phyloP scores from a whole-genome alignment of 2,329 filamentous ascomycete species.

The Cryoendolithus antarcticus region DNA sequence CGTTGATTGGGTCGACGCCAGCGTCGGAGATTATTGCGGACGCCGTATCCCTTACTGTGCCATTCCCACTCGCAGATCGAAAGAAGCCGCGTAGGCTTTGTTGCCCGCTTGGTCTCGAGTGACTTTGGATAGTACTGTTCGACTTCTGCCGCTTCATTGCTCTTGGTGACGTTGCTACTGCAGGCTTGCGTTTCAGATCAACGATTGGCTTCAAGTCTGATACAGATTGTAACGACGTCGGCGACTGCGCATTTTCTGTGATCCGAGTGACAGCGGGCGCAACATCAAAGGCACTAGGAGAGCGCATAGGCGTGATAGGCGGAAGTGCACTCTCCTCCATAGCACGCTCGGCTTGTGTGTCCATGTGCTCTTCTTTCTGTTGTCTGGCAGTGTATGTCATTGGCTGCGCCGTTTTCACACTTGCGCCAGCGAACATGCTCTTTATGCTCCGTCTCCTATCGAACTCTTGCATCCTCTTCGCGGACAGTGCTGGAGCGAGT shows the following conservation, averaged over 20 bases:
- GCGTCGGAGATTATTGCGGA: neutral
- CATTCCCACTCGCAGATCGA: slow-evolving; percentile 40
- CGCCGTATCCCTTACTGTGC: neutral
- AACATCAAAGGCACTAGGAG: no score
- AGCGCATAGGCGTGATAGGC: no score
- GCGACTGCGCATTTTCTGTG: no score
- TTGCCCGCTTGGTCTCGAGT: slow-evolving; percentile 34
- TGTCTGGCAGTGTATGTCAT: no score
- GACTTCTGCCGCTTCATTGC: slow-evolving; percentile 42
- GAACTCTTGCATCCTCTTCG: slow-evolving; percentile 77
- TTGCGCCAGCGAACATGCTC: slow-evolving; percentile 64
- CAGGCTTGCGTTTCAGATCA: slow-evolving; percentile 24
- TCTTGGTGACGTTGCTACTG: slow-evolving; percentile 16
- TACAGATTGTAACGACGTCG: no score
- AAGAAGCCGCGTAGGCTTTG: slow-evolving; percentile 70
- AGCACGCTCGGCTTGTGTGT: no score
- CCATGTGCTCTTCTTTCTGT: no score
- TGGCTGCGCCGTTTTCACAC: slow-evolving; percentile 22
- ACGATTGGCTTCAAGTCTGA: neutral
- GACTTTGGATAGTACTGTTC: slow-evolving; percentile 7
- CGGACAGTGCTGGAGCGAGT: slow-evolving; percentile 62
- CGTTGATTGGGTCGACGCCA: neutral
- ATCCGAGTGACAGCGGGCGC: no score
- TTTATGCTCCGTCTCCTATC: slow-evolving; percentile 72
- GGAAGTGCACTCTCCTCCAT: no score